phyloP scores from a whole-genome alignment of 2,329 filamentous ascomycete species.

The Pseudogymnoascus sp. region DNA sequence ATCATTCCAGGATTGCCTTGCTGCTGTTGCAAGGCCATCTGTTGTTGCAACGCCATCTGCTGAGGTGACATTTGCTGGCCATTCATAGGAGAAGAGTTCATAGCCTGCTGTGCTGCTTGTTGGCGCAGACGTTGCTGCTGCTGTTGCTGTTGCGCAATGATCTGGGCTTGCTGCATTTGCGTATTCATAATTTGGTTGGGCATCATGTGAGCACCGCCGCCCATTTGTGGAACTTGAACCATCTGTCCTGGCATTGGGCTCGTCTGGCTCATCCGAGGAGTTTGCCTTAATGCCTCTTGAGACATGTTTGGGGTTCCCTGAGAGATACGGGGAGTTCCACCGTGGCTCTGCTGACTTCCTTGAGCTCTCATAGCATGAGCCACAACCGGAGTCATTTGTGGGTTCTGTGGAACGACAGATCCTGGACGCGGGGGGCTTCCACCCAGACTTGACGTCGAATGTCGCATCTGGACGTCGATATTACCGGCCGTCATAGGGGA shows the following conservation, averaged over 20 bases:
- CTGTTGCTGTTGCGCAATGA: slow-evolving; percentile 20
- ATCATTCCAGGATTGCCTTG: slow-evolving; percentile 21
- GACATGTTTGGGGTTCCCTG: slow-evolving; percentile 54
- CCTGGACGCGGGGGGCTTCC: slow-evolving; percentile 60
- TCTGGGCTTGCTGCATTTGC: slow-evolving; percentile 29
- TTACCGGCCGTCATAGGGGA: slow-evolving; percentile 55
- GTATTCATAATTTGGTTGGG: slow-evolving; percentile 32
- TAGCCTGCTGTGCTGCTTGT: slow-evolving; percentile 38
- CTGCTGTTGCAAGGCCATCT: slow-evolving; percentile 29
- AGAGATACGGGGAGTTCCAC: slow-evolving; percentile 56
- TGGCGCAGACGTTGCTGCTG: slow-evolving; percentile 29
- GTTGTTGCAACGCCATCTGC: slow-evolving; percentile 37
- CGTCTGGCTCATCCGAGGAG: slow-evolving; percentile 55
- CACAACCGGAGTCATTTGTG: slow-evolving; percentile 52
- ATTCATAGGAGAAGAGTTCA: slow-evolving; percentile 12
- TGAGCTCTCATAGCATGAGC: slow-evolving; percentile 56
- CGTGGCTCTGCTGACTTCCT: slow-evolving; percentile 60
- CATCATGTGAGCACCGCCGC: slow-evolving; percentile 44
- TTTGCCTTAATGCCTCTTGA: slow-evolving; percentile 41
- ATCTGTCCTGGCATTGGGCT: slow-evolving; percentile 56
- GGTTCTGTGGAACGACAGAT: slow-evolving; percentile 53
- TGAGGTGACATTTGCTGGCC: slow-evolving; percentile 24
- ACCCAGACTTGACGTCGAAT: slow-evolving; percentile 60
- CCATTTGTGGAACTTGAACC: slow-evolving; percentile 49
- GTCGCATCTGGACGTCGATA: slow-evolving; percentile 50